Base-by-base conservation (phyloP, 176 grass and related monocot species). In the Zoysia pacifica region DNA sequence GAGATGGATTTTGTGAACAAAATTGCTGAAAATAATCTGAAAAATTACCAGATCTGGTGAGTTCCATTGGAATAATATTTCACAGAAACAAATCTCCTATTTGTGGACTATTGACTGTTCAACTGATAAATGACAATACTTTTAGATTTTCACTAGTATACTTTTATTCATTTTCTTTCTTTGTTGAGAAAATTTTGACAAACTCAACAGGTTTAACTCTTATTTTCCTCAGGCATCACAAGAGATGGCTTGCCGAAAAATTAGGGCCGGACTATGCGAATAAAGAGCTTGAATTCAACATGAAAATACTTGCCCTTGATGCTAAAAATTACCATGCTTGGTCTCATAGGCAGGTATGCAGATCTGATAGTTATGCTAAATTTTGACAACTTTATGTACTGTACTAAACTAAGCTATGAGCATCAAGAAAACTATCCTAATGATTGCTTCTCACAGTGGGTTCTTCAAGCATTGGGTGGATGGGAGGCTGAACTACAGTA, bases 21-120 rank as follows among this genome's bases (percentile, higher is more conserved):
- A 59, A 90, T 93, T 54, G 81, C 95, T 55, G 70, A 85, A 70
- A 39, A 14, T 70, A 89, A 98, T 82, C 18, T 84, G 19, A 98
- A 98, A 84, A 98, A 98, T 77, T 98, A 98, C 64, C 95, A 98
- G 75, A 92, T 93, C 49, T 98, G 95, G 95, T 98, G 49, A 87
- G 91, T 76, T 38, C 8, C 69, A 28, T 47, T 72, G 43, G 60
- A 48, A 47, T 64, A 63, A 38, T 47, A 11, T 55, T 54, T 76
- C 1, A 13, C 9, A 47, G 4, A 79, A 79, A 82, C 40, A 75
- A 71, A 77, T 59, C 8, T 82, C 9, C 1, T 10, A 15, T 64
- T 70, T 58, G 7, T 16, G 46, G 44, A 55, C n/a, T 67, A 48
- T 77, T 70, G 14, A 74, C 38, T 62, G 70, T 43, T 87, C 4